Conservation (phyloP, 306 rosid species). For the Luffa aegyptiaca region DNA sequence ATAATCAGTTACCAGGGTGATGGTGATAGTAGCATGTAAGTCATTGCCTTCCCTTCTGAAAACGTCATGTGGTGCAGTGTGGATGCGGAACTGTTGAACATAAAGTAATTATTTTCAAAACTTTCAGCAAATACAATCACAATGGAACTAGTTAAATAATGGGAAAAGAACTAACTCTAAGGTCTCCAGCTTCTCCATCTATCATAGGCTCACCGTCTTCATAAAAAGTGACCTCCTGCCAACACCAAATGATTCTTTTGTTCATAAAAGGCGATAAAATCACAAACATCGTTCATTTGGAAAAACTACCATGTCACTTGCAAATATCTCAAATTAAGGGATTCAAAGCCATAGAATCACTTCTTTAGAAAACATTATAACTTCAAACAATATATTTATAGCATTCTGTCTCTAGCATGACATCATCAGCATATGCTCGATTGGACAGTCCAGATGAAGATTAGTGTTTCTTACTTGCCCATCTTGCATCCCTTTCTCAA, state of each 20-base stretch:
- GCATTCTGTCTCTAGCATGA: not conserved
- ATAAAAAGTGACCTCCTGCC: slow-evolving; percentile 86
- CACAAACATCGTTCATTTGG: not conserved
- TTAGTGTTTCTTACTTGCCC: slow-evolving; percentile 65
- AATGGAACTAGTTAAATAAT: slow-evolving; percentile 5
- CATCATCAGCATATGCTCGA: not conserved
- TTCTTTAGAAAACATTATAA: not conserved
- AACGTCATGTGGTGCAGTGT: slow-evolving; percentile 71
- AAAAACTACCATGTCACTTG: not conserved
- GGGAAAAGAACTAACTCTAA: slow-evolving; percentile 47
- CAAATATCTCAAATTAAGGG: not conserved
- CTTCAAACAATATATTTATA: not conserved
- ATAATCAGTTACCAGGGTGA: slow-evolving; percentile 54
- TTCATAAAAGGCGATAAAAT: not conserved
- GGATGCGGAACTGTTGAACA: slow-evolving; percentile 66
- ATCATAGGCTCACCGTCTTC: slow-evolving; percentile 96
- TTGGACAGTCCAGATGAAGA: not conserved
- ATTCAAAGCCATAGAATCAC: not conserved
- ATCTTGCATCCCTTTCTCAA: slow-evolving; percentile 99
- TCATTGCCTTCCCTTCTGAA: slow-evolving; percentile 84
- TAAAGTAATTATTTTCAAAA: slow-evolving; percentile 7
- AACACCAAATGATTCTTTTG: not conserved
- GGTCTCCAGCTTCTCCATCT: slow-evolving; percentile 96
- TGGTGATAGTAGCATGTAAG: slow-evolving; percentile 76
- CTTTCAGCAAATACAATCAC: not conserved